Conservation (phyloP, 2,329 filamentous ascomycete genomes). For the Aspergillus piperis region DNA sequence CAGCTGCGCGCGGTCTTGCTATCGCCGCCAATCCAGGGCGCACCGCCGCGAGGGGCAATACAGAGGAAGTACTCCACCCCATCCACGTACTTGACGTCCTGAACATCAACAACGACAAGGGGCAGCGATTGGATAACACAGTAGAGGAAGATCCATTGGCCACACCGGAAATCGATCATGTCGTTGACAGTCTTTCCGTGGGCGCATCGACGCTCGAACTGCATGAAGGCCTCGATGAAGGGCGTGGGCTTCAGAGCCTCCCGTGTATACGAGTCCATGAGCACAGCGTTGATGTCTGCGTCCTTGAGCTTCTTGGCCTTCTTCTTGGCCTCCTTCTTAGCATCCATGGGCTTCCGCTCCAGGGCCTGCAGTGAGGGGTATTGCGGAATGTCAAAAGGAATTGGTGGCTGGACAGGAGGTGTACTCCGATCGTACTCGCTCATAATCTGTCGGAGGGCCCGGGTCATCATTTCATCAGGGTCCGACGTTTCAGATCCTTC, state of each 20-base stretch:
- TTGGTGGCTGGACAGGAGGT: slow-evolving; percentile 84
- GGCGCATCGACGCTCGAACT: slow-evolving; percentile 48
- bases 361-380: slow-evolving; percentile 70
- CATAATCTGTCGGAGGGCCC: slow-evolving; percentile 75
- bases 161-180: slow-evolving; percentile 49
- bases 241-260: slow-evolving; percentile 60
- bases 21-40: slow-evolving; percentile 52
- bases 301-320: slow-evolving; percentile 72
- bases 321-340: slow-evolving; percentile 74
- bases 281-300: slow-evolving; percentile 72
- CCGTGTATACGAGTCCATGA: slow-evolving; percentile 80
- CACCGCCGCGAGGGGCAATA: slow-evolving; percentile 50
- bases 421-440: slow-evolving; percentile 86
- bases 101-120: slow-evolving; percentile 52
- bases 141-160: slow-evolving; percentile 56
- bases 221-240: slow-evolving; percentile 52
- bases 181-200: slow-evolving; percentile 49
- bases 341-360: slow-evolving; percentile 63
- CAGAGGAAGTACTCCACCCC: slow-evolving; percentile 55
- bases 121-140: slow-evolving; percentile 53
- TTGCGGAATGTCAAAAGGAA: slow-evolving; percentile 85
- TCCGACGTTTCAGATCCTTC: slow-evolving; percentile 53
- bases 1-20: slow-evolving; percentile 47
- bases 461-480: slow-evolving; percentile 60
- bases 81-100: slow-evolving; percentile 46